Evolutionary conservation across 805 yeast genomes (phyloP).

Genomic region (Debaryomyces tyrocola): DNA sequence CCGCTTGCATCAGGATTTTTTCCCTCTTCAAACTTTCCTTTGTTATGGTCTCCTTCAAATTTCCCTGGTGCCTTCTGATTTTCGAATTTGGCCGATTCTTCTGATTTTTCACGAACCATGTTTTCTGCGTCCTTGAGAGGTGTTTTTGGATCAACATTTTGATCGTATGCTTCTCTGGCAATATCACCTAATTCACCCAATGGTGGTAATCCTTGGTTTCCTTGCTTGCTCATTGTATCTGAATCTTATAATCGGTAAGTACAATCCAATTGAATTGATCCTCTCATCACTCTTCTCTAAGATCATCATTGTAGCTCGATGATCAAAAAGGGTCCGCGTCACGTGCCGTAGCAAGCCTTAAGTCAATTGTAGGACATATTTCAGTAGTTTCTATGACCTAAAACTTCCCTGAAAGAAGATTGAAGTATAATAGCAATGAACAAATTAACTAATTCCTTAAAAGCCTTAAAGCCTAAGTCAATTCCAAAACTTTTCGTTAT

Average conservation of each 20-base stretch:
- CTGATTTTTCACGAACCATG: background rate
- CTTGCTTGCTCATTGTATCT: background rate
- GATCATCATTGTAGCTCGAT: too few relatives aligned
- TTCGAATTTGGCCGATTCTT: background rate
- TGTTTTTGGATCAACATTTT: background rate
- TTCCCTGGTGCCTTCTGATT: background rate
- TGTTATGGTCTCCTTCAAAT: conserved; percentile 2
- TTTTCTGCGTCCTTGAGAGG: background rate
- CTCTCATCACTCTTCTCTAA: too few relatives aligned
- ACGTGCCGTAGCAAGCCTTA: too few relatives aligned
- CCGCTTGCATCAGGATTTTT: conserved; percentile 3
- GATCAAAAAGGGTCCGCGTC: too few relatives aligned
- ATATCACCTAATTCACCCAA: conserved; percentile 16
- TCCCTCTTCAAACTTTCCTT: conserved; percentile 4
- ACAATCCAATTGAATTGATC: too few relatives aligned
- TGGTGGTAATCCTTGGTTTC: background rate
- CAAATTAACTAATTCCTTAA: background rate
- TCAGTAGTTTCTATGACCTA: too few relatives aligned
- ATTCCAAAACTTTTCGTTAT: conserved; percentile 30
- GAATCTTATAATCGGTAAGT: too few relatives aligned
- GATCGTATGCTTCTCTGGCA: background rate
- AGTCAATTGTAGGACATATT: too few relatives aligned
- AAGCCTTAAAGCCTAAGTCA: background rate
- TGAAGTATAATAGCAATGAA: background rate
- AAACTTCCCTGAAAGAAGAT: too few relatives aligned